phyloP scores from a whole-genome alignment of 139 green algal genomes.

The Nannochloris sp. region DNA sequence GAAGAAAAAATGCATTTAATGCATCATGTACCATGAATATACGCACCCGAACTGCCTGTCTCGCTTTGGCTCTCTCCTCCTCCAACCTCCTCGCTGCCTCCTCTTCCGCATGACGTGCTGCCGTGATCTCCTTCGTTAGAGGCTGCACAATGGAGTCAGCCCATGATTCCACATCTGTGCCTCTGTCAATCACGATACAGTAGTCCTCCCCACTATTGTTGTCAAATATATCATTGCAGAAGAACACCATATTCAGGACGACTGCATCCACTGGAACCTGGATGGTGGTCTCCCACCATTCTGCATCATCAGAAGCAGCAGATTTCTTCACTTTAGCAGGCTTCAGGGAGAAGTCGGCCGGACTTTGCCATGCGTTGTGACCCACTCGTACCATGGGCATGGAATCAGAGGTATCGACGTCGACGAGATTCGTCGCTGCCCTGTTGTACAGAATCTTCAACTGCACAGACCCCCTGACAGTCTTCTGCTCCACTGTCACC shows the following conservation, averaged over 20 bases:
- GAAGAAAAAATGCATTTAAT: not conserved
- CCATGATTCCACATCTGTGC: slow-evolving; percentile 6
- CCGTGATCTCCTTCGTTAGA: slow-evolving; percentile 12
- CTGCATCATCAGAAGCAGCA: not conserved
- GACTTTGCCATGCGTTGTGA: slow-evolving; percentile 20
- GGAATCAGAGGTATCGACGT: slow-evolving; percentile 6
- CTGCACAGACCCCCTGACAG: not conserved
- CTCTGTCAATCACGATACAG: slow-evolving; percentile 11
- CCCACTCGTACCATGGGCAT: slow-evolving; percentile 9
- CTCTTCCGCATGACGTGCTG: slow-evolving; percentile 13
- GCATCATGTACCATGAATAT: not conserved
- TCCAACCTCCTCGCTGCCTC: not conserved
- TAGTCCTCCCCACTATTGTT: slow-evolving; percentile 63
- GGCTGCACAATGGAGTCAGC: slow-evolving; percentile 15
- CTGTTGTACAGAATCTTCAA: slow-evolving; percentile 18
- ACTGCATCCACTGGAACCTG: slow-evolving; percentile 40
- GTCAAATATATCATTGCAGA: slow-evolving; percentile 62
- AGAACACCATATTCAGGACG: slow-evolving; percentile 66
- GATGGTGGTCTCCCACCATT: slow-evolving; percentile 51
- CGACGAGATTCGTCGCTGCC: not conserved
- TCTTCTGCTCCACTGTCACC: not conserved
- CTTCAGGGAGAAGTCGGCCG: not conserved
- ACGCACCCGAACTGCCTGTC: not conserved
- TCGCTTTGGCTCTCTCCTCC: not conserved
- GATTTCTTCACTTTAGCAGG: not conserved